Evolutionary conservation across 2,329 filamentous ascomycete genomes (phyloP), one percentile per base, ranked within the genome.

Genomic region (Cladophialophora immunda): DNA sequence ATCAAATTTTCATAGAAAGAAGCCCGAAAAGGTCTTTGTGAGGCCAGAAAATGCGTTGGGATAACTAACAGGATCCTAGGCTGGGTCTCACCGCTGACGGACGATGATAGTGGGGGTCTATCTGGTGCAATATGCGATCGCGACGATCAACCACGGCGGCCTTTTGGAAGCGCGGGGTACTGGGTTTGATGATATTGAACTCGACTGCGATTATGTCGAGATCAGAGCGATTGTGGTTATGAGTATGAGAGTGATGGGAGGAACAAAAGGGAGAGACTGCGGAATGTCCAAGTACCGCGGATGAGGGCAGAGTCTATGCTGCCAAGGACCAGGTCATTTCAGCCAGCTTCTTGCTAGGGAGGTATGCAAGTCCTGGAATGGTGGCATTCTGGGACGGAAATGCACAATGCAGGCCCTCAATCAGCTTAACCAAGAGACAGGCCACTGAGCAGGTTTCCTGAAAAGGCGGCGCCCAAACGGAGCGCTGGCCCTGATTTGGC

Each of bases 31-130:
- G 9, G 11, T 25, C 19, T 27, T 13, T 7, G 22, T 15, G 45
- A 50, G 11, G 22, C 45, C 45, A 25, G 4, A 22, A 13, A 22
- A 25, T 27, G 22, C 13, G 45, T 8, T 9, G 45, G 45, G 17
- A 50, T 13, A 50, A 50, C 9, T 6, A 15, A 19, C 25, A 50
- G 45, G 9, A 4, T 29, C 9, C 45, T 53, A 25, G 19, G 58
- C 27, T 60, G 27, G 41, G 66, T 66, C 68, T 70, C 68, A 70
- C 65, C 68, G 68, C 66, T 68, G 68, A 64, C 56, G 54, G 55
- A 65, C 56, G 54, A 27, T 29, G 41, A 53, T 55, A 36, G 56
- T 61, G 62, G 68, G 53, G 67, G 36, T 15, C 27, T 22, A 29
- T 17, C 54, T 53, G 58, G 53, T 68, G 54, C 50, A 60, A 64